phyloP scores from a whole-genome alignment of 257 asterid species.

The Jacaranda mimosifolia region DNA sequence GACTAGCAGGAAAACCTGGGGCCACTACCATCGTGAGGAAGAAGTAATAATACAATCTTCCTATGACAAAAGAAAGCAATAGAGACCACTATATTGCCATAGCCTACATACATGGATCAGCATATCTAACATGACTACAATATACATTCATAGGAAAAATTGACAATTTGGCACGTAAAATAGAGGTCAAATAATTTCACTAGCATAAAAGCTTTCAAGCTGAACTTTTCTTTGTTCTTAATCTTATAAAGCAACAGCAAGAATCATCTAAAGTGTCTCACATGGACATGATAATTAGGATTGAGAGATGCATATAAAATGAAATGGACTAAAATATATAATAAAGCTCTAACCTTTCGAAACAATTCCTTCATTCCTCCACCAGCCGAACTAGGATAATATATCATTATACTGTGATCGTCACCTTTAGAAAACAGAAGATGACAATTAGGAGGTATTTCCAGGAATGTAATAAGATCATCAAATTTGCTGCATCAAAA shows the following conservation, averaged over 20 bases:
- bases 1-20: background rate
- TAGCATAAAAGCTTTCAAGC: background rate
- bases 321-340: constrained; percentile 20
- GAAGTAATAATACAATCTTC: background rate
- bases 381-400: constrained; percentile 98
- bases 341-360: constrained; percentile 74
- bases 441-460: constrained; percentile 37
- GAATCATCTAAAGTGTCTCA: background rate
- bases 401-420: constrained; percentile 96
- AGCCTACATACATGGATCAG: too few relatives aligned
- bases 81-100: too few relatives aligned
- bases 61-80: too few relatives aligned
- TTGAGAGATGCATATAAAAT: background rate
- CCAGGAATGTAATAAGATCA: constrained; percentile 17
- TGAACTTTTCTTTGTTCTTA: background rate
- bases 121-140: too few relatives aligned
- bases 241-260: too few relatives aligned
- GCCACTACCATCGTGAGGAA: background rate
- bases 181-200: background rate
- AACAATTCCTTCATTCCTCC: constrained; percentile 98
- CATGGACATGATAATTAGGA: background rate
- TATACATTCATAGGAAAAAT: too few relatives aligned
- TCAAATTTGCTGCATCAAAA: constrained; percentile 15
- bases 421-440: constrained; percentile 73
- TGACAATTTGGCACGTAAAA: background rate